Base-by-base conservation (phyloP, 2,329 filamentous ascomycete genomes). In the Emericellopsis atlantica region DNA sequence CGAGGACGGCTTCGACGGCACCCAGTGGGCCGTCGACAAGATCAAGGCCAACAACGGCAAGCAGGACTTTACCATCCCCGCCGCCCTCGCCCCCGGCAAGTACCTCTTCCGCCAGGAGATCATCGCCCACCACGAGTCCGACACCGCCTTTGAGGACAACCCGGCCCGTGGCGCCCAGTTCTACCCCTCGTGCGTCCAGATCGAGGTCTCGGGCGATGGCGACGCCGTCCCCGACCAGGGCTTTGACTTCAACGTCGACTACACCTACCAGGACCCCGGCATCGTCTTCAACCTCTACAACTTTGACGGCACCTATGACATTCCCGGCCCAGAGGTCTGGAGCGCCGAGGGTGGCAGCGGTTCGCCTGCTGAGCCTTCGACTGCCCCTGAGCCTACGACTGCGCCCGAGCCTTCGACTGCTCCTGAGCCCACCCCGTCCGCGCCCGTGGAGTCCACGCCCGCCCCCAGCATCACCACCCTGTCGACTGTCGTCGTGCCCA, bases 41-140 rank as follows among this genome's bases (percentile, higher is more conserved):
- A 56, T 76, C 50, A 69, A 69, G 47, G 49, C 59, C 49, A 64
- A 67, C 56, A 62, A 65, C 51, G 70, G 69, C 58, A 67, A 61
- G 51, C 62, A 62, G 51, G 57, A 58, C 33, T 76, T 74, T 59
- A 72, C 65, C 15, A 69, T 76, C 47, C 72, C 72, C 5, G 56
- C 58, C 14, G 73, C 67, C 55, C 59, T 76, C 33, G 58, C 63
- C 34, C 55, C 65, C 0, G 72, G 72, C 2, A 70, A 70, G 61
- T 76, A 76, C 54, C 66, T 76, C 41, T 70, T 76, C 22, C 69
- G 72, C 39, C 72, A 76, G 49, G 72, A 76, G 54, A 66, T 72
- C 49, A 68, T 75, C 44, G 72, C 72, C 4, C 61, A 76, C 40
- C 72, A 75, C 53, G 48, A 29, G 26, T 29, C 26, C 26, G 26